Evolutionary conservation across 2,329 filamentous ascomycete genomes (phyloP), one percentile per base, ranked within the genome.

Genomic region (Trichoderma breve): DNA sequence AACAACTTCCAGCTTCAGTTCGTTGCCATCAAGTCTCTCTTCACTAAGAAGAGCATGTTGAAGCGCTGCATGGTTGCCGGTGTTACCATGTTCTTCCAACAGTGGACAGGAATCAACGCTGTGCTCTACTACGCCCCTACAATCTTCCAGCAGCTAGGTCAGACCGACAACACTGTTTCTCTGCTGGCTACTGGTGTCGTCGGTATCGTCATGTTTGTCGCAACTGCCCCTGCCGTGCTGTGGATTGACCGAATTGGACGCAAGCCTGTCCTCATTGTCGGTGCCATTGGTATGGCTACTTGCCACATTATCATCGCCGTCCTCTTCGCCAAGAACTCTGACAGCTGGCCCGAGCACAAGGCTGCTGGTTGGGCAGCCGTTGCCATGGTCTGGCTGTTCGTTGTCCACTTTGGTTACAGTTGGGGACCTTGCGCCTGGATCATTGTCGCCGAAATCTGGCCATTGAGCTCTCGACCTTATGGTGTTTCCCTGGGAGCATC

Each of bases 381-480:
- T 2, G 82, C 78, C 67, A 91, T 92, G 87, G 89, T 92, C 9
- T 94, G 92, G 91, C 84, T 94, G 0, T 94, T 92, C 74, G 89
- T 93, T 32, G 83, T 93, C 34, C 88, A 92, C 80, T 94, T 94
- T 76, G 92, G 90, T 34, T 93, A 93, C 78, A 90, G 87, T 0
- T 94, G 92, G 92, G 91, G 91, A 0, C 92, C 91, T 3, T 91
- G 89, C 76, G 87, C 90, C 0, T 94, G 92, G 92, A 92, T 93
- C 73, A 85, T 94, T 70, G 87, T 93, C 1, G 88, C 91, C 2
- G 92, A 94, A 80, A 89, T 94, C 55, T 94, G 90, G 89, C 92
- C 92, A 0, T 81, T 93, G 6, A 90, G 87, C 72, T 89, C 89
- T 11, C 86, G 91, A 2, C 87, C 92, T 0, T 92, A 93, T 73